A percentile compares a stretch with the other conserved stretches of the same genome.
phyloP scores from a whole-genome alignment of 2,329 filamentous ascomycete genomes.

The Talaromyces sp. region DNA sequence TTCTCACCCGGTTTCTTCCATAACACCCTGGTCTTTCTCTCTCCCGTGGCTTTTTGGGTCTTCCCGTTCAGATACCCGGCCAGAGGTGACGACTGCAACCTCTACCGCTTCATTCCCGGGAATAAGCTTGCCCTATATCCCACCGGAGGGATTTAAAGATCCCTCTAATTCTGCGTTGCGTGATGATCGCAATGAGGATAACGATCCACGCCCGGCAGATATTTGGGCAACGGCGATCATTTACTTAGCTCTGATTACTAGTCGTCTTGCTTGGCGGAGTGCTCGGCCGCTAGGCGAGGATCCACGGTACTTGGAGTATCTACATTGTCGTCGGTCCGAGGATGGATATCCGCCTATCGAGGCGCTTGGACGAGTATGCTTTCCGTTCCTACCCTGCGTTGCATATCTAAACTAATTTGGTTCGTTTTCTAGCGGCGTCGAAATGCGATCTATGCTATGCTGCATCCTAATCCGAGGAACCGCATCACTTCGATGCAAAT shows the following conservation, averaged over 20 bases:
- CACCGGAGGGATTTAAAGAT: slow-evolving; percentile 19
- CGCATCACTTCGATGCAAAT: slow-evolving; percentile 27
- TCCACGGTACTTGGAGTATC: slow-evolving; percentile 27
- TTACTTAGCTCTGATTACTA: slow-evolving; percentile 31
- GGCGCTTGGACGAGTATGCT: slow-evolving; percentile 25
- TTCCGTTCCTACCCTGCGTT: too few species aligned
- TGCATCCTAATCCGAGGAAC: slow-evolving; percentile 26
- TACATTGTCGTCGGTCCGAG: slow-evolving; percentile 15
- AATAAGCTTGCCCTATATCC: slow-evolving; percentile 19
- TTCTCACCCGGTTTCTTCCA: slow-evolving; percentile 3
- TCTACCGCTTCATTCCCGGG: slow-evolving; percentile 16
- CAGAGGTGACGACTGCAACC: background rate
- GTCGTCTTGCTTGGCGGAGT: slow-evolving; percentile 30
- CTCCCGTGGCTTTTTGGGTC: slow-evolving; percentile 14
- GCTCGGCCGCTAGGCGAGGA: slow-evolving; percentile 28
- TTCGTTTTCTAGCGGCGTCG: slow-evolving; percentile 20
- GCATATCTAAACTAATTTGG: too few species aligned
- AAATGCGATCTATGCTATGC: slow-evolving; percentile 35
- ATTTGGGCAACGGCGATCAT: slow-evolving; percentile 35
- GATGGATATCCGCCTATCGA: slow-evolving; percentile 33
- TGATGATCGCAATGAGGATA: background rate
- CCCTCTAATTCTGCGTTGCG: background rate
- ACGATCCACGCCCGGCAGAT: slow-evolving; percentile 24
- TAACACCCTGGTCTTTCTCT: slow-evolving; percentile 10
- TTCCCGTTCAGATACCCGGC: background rate